Evolutionary conservation across 768 basidiomycete genomes (phyloP), one percentile per base, ranked within the genome.

Genomic region (Phlebiopsis gigantea): DNA sequence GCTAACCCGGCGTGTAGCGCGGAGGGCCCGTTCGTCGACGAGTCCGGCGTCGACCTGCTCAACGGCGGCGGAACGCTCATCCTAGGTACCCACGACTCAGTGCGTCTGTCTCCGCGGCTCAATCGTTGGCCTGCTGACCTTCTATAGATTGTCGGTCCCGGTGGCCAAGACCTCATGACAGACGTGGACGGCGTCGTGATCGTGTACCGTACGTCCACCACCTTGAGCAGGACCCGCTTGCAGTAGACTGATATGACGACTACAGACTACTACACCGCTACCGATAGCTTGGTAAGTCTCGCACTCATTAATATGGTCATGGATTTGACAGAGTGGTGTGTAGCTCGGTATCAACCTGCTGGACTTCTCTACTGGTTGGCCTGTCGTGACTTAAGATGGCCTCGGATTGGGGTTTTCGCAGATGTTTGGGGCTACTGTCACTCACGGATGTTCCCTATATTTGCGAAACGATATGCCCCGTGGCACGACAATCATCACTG

Each of bases 61-160:
- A 61, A 69, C 9, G 82, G 81, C 46, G 80, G 82, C 45, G 81
- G 82, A 31, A 80, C 80, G 25, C 71, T 79, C 41, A 76, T 82
- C 24, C 69, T 81, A 9, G 72, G 65, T 7, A 70, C 69, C 42
- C 78, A 80, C 57, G 79, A 72, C 42, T 68, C 61, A 30, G 79
- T 79, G 64, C 31, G 69, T 62, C 21, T 47, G 21, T 49, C 8
- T 14, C 39, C 57, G 25, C 42, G 7, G 6, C n/a, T 12, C 19
- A 28, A 22, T 22, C 10, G 15, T 50, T 26, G 3, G 19, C 28
- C 45, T 17, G n/a, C 41, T 15, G 5, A 51, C 15, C 24, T 41
- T 1, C 25, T 25, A 41, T 34, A 80, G 79, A 74, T 80, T 26
- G 53, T 73, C 53, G 81, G 82, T 0, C 81, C 82, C 49, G 82